Percentiles rank a stretch among this genome's conserved stretches.
These are phyloP conservation scores for Hypoxylon rubiginosum DNA, from an alignment of 2,329 filamentous ascomycete genomes.

Conservation along the genomic window DNA sequence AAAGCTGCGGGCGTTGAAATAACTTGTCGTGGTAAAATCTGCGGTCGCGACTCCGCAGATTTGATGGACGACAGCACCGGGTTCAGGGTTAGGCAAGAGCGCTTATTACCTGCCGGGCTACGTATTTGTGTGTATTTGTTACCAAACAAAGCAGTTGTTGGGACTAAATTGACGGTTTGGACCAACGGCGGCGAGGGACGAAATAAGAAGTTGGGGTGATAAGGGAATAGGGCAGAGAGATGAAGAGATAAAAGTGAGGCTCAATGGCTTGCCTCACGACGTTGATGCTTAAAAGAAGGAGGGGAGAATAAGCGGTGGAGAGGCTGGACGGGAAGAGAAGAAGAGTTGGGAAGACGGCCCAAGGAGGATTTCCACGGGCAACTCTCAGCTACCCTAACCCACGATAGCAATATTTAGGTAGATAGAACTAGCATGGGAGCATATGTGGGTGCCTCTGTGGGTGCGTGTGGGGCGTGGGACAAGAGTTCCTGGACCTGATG, in stretches of 20 bases:
- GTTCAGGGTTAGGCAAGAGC: slow-evolving; percentile 23
- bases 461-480: slow-evolving; percentile 43
- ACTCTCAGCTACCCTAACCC: slow-evolving; percentile 50
- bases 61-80: slow-evolving; percentile 3
- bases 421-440: slow-evolving; percentile 48
- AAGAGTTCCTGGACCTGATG: slow-evolving; percentile 51
- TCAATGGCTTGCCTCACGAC: slow-evolving; percentile 29
- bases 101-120: slow-evolving; percentile 32
- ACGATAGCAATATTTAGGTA: slow-evolving; percentile 45
- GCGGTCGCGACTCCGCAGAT: slow-evolving; percentile 33
- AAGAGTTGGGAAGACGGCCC: slow-evolving; percentile 49
- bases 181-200: slow-evolving; percentile 5
- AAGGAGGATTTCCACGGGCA: slow-evolving; percentile 51
- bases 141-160: slow-evolving; percentile 26
- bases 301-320: slow-evolving; percentile 49
- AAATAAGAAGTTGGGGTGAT: slow-evolving; percentile 4
- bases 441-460: slow-evolving; percentile 36
- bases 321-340: slow-evolving; percentile 50
- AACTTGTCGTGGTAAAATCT: slow-evolving; percentile 2
- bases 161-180: slow-evolving; percentile 2
- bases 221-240: slow-evolving; percentile 1
- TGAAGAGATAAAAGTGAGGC: slow-evolving; percentile 24
- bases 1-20: slow-evolving; percentile 3
- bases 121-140: slow-evolving; percentile 13
- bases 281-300: slow-evolving; percentile 29